Conservation (phyloP, 2,329 filamentous ascomycete species). For the Talaromyces sp. region DNA sequence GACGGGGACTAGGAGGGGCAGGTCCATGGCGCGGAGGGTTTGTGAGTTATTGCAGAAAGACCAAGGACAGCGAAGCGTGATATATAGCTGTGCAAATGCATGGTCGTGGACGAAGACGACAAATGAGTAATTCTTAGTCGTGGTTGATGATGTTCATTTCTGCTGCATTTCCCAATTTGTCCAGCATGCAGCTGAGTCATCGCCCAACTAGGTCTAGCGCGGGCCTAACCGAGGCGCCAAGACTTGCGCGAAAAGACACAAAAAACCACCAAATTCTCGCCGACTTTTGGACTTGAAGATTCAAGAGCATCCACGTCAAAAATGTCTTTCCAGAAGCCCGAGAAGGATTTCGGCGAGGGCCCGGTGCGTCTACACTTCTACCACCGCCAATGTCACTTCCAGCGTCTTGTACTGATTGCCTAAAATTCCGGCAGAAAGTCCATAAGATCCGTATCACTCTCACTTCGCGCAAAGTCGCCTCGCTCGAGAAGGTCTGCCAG, state of each 20-base stretch:
- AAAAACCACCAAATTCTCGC: neutral
- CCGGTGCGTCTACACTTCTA: constrained; percentile 53
- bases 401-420: constrained; percentile 5
- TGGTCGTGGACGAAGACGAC: neutral
- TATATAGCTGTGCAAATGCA: neutral
- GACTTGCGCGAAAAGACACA: neutral
- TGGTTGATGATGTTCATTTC: too few species aligned
- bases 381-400: neutral
- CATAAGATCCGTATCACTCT: constrained; percentile 99
- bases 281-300: constrained; percentile 16
- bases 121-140: neutral
- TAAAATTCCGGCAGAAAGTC: constrained; percentile 59
- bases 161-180: too few species aligned
- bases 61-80: neutral
- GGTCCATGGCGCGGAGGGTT: constrained; percentile 37
- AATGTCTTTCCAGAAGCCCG: constrained; percentile 93
- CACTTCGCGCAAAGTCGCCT: constrained; percentile 86
- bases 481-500: constrained; percentile 95
- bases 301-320: constrained; percentile 48
- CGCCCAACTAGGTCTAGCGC: neutral
- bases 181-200: too few species aligned
- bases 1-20: constrained; percentile 73
- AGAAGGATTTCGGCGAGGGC: constrained; percentile 81
- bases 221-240: neutral
- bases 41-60: too few species aligned